A percentile compares a stretch with the other conserved stretches of the same genome.
Evolutionary conservation across 139 green algal species (phyloP).

Genomic region (Coelastrella sp.): DNA sequence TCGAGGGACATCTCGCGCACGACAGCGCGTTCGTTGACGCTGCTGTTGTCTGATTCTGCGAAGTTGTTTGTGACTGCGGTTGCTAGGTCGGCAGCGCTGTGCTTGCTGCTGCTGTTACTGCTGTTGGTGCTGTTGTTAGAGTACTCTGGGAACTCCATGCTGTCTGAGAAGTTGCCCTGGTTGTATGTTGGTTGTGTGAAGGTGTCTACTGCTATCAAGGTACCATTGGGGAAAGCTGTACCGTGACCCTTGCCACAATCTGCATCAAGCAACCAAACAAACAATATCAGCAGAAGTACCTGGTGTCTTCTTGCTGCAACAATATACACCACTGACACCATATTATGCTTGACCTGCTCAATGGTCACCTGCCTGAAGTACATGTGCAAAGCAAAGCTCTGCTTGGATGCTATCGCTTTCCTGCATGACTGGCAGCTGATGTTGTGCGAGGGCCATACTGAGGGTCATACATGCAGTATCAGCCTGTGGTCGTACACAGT

Average conservation of each 20-base stretch:
- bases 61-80: neutral
- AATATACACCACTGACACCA: no score
- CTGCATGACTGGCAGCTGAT: no score
- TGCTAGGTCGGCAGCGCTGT: neutral
- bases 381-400: no score
- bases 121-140: neutral
- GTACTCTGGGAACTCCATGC: neutral
- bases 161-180: neutral
- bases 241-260: neutral
- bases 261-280: neutral
- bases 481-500: neutral
- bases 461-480: no score
- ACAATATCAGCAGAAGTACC: no score
- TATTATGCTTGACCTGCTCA: no score
- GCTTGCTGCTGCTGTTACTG: neutral
- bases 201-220: neutral
- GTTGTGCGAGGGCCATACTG: no score
- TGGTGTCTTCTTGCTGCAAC: no score
- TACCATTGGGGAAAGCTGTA: constrained; percentile 27
- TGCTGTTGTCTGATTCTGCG: neutral
- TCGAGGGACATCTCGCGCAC: neutral
- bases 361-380: no score
- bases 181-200: neutral
- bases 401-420: no score
- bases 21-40: neutral